These are phyloP conservation scores for Emydomyces testavorans DNA, from an alignment of 2,329 filamentous ascomycete genomes.

Conservation along the genomic window DNA sequence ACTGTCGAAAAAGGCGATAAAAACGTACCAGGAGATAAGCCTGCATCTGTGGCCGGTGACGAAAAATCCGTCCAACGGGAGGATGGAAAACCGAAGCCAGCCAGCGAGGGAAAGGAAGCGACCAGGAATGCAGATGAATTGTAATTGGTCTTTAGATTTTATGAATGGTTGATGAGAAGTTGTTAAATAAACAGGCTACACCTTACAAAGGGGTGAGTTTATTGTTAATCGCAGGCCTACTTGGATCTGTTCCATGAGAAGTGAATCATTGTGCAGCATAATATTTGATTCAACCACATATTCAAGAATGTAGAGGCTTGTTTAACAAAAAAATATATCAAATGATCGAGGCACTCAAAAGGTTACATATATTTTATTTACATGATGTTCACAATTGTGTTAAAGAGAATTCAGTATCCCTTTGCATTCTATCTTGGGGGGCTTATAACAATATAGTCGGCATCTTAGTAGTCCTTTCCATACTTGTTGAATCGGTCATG, in stretches of 20 bases:
- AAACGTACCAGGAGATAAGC: constrained; percentile 24
- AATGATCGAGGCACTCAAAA: constrained; percentile 7
- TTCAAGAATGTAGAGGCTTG: neutral
- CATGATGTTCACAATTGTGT: constrained; percentile 3
- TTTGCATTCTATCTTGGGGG: neutral
- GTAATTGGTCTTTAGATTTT: constrained; percentile 3
- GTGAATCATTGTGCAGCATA: neutral
- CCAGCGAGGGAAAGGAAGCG: constrained; percentile 39
- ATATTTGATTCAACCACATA: neutral
- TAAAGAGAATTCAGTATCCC: neutral
- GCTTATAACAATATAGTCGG: constrained; percentile 3
- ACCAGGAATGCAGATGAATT: constrained; percentile 26
- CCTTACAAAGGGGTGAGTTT: neutral
- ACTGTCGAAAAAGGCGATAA: constrained; percentile 36
- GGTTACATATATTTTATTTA: constrained; percentile 10
- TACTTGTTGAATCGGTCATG: constrained; percentile 99
- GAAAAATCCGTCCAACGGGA: constrained; percentile 29
- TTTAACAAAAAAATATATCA: neutral
- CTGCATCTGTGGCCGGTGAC: constrained; percentile 32
- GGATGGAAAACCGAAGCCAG: constrained; percentile 35
- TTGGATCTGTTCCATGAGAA: neutral
- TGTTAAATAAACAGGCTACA: neutral
- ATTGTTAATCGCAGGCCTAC: neutral
- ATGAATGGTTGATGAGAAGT: neutral
- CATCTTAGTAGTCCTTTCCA: constrained; percentile 62